Percentiles rank a stretch among this genome's conserved stretches.
These are phyloP conservation scores for Atkinsonella hypoxylon DNA, from an alignment of 2,329 filamentous ascomycete genomes.

Conservation along the genomic window DNA sequence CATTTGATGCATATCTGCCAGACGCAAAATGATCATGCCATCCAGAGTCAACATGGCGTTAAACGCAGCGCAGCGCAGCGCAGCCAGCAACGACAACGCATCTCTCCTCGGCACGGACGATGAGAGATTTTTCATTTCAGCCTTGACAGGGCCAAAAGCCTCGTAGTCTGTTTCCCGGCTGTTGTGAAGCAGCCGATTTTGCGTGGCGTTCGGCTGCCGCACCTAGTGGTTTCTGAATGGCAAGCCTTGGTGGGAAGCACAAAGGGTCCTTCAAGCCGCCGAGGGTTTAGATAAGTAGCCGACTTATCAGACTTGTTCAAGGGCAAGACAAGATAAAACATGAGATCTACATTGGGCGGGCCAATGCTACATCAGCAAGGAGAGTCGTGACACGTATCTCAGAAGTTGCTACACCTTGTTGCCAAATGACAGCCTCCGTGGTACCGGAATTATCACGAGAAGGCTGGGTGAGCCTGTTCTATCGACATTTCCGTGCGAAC, in stretches of 20 bases:
- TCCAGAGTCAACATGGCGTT: too few relatives aligned
- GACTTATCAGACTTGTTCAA: too few relatives aligned
- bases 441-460: not conserved
- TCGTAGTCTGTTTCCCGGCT: not conserved
- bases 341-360: too few relatives aligned
- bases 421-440: too few relatives aligned
- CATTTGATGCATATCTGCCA: too few relatives aligned
- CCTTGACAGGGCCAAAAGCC: not conserved
- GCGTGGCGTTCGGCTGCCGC: not conserved
- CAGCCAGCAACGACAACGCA: not conserved
- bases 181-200: not conserved
- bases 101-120: not conserved
- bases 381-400: not conserved
- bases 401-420: not conserved
- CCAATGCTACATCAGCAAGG: too few relatives aligned
- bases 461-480: not conserved
- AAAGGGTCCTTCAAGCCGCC: too few relatives aligned
- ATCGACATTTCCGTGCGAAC: not conserved
- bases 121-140: conserved; percentile 1
- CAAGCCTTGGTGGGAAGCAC: not conserved
- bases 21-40: too few relatives aligned
- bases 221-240: not conserved
- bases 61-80: too few relatives aligned
- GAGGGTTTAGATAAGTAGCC: too few relatives aligned
- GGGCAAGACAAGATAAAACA: too few relatives aligned